Evolutionary conservation across 768 basidiomycete genomes (phyloP).

Genomic region (Leccinum fibrillosum): DNA sequence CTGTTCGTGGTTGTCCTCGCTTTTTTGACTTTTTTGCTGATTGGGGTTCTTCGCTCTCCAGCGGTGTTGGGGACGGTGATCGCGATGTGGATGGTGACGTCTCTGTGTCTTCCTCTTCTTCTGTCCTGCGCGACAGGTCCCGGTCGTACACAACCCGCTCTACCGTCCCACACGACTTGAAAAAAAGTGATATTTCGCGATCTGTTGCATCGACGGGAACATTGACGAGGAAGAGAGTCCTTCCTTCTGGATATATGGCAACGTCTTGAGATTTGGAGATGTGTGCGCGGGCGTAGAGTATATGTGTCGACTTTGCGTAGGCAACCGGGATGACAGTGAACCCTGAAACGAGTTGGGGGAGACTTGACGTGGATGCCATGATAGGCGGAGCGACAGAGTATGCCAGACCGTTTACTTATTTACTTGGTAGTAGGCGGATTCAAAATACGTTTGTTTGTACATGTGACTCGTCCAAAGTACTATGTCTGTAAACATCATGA

Average conservation of each 20-base stretch:
- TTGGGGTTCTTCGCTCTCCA: constrained; percentile 10
- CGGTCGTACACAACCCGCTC: constrained; percentile 70
- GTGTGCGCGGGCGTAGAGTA: constrained; percentile 77
- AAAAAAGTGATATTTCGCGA: constrained; percentile 72
- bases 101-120: constrained; percentile 10
- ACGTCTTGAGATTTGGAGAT: constrained; percentile 39
- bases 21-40: constrained; percentile 29
- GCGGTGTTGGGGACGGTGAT: background rate
- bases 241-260: constrained; percentile 43
- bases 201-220: constrained; percentile 86
- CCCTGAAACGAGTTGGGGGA: constrained; percentile 30
- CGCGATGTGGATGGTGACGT: background rate
- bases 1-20: constrained; percentile 23
- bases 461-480: too few species aligned
- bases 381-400: background rate
- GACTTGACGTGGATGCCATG: constrained; percentile 9
- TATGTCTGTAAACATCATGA: too few species aligned
- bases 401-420: too few species aligned
- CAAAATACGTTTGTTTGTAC: background rate
- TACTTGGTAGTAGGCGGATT: background rate
- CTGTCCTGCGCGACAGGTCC: constrained; percentile 33
- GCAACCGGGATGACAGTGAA: constrained; percentile 38
- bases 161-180: constrained; percentile 72
- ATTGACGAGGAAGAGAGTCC: constrained; percentile 88
- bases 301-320: constrained; percentile 51